Conservation (phyloP, 163 green algal genomes). For the Chloromonas sp. region DNA sequence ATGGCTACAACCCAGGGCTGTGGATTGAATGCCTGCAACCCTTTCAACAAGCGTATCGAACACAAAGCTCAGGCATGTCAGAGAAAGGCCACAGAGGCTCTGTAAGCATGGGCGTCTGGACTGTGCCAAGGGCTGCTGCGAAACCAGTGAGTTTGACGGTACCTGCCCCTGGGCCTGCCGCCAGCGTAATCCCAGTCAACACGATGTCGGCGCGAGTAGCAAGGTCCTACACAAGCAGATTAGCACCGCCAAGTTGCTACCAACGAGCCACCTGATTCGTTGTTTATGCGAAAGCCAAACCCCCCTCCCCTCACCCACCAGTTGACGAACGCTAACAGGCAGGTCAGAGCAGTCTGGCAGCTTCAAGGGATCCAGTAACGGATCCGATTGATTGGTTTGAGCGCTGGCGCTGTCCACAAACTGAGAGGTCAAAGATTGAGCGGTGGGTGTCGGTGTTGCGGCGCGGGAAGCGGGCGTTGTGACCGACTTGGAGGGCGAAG, state of each 20-base stretch:
- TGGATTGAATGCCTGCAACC: too few relatives aligned
- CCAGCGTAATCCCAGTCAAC: conserved; percentile 17
- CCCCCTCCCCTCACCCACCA: background rate
- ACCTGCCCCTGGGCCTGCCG: conserved; percentile 16
- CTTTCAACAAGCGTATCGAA: background rate
- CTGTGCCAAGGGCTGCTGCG: too few relatives aligned
- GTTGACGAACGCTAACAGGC: background rate
- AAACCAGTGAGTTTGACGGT: background rate
- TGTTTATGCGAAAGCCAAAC: too few relatives aligned
- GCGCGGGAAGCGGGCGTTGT: too few relatives aligned
- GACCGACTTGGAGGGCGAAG: too few relatives aligned
- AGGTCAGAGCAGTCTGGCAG: background rate
- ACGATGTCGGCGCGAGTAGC: background rate
- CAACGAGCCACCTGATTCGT: too few relatives aligned
- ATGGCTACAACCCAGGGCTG: background rate
- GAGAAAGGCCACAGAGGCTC: background rate
- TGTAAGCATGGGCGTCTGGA: too few relatives aligned
- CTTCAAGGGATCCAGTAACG: background rate
- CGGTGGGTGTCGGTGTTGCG: too few relatives aligned
- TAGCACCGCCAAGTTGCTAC: too few relatives aligned
- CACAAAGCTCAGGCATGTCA: background rate
- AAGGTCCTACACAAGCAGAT: background rate
- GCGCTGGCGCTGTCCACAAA: too few relatives aligned
- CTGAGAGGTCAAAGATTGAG: too few relatives aligned
- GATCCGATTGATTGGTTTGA: too few relatives aligned